phyloP scores from a whole-genome alignment of 371 early-diverging fungal genomes.

The Mortierella sp. region DNA sequence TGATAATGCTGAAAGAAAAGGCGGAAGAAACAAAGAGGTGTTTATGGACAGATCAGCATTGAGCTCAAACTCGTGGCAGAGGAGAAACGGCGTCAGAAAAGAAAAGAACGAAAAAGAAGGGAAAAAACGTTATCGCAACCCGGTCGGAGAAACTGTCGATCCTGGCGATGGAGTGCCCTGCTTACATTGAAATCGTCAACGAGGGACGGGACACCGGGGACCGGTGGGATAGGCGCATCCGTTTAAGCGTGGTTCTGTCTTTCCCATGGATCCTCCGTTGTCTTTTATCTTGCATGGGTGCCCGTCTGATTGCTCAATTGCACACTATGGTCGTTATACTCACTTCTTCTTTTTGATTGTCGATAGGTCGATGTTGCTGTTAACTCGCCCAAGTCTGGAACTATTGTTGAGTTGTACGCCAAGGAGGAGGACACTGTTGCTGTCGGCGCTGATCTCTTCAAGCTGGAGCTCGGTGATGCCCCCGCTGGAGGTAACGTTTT shows the following conservation, averaged over 20 bases:
- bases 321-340: neutral
- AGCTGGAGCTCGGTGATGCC: slow-evolving; percentile 85
- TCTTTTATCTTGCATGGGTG: neutral
- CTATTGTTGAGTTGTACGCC: slow-evolving; percentile 86
- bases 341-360: neutral
- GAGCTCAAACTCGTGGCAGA: neutral
- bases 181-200: neutral
- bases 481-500: slow-evolving; percentile 68
- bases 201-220: neutral
- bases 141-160: slow-evolving; percentile 8
- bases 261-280: neutral
- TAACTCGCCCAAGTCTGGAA: slow-evolving; percentile 94
- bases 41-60: neutral
- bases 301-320: too few species aligned
- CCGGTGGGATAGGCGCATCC: neutral
- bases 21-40: neutral
- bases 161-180: neutral
- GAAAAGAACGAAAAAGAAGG: neutral
- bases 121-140: neutral
- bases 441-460: slow-evolving; percentile 95
- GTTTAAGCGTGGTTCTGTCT: neutral
- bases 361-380: slow-evolving; percentile 90
- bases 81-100: neutral
- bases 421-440: slow-evolving; percentile 93
- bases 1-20: neutral